Evolutionary conservation across 176 grass and related monocot genomes (phyloP).

Genomic region (Oryza punctata): DNA sequence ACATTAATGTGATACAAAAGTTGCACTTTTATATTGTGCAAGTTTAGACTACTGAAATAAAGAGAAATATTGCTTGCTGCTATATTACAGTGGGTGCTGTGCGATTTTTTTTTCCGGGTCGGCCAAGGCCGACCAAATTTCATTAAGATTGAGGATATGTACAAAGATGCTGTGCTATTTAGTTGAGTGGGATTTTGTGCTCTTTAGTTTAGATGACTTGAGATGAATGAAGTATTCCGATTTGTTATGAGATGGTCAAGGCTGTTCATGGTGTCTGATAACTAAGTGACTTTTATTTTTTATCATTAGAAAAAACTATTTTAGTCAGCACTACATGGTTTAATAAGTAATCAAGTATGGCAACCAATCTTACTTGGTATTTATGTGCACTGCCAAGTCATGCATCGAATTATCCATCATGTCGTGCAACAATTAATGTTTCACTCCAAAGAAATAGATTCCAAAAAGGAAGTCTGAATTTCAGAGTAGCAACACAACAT

Average conservation of each 20-base stretch:
- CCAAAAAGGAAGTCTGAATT: not conserved
- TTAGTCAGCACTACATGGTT: not conserved
- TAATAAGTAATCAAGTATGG: not conserved
- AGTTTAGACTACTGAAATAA: too few relatives aligned
- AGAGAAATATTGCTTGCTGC: not conserved
- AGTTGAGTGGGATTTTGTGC: not conserved
- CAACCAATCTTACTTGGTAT: not conserved
- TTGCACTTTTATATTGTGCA: too few relatives aligned
- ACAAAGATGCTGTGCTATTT: not conserved
- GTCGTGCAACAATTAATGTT: not conserved
- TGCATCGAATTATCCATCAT: not conserved
- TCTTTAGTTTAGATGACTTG: not conserved
- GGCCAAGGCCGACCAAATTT: too few relatives aligned
- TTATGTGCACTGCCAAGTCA: not conserved
- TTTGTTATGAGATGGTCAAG: not conserved
- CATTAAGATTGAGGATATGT: too few relatives aligned
- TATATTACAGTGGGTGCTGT: not conserved
- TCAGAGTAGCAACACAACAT: not conserved
- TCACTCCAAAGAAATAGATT: not conserved
- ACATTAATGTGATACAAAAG: too few relatives aligned
- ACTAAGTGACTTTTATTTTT: not conserved
- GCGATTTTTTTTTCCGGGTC: too few relatives aligned
- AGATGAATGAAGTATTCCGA: not conserved
- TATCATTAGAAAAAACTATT: not conserved
- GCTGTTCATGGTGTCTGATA: not conserved